Evolutionary conservation across 2,329 filamentous ascomycete species (phyloP), one percentile per base, ranked within the genome.

Genomic region (Cadophora gregata): DNA sequence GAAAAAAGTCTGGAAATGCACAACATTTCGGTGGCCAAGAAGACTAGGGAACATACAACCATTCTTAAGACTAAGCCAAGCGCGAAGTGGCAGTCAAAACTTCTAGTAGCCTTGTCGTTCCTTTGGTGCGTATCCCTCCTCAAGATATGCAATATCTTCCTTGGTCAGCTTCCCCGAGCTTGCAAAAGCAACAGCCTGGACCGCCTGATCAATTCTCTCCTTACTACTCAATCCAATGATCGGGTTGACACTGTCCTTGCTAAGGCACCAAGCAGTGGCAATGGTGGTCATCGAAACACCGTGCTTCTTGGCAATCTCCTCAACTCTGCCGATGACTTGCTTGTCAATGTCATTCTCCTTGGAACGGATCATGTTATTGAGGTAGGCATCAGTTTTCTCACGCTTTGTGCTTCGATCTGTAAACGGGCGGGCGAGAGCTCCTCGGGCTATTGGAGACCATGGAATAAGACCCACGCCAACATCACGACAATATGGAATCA

Each of bases 201-300:
- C 79, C 0, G 85, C 83, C 77, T 87, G 84, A 66, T 87, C 83
- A 66, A 88, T 84, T 61, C 85, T 79, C 72, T 82, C 79, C 67
- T 82, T 80, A 63, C 79, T 86, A 63, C 77, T 81, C 56, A 88
- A 75, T 0, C 86, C 86, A 61, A 88, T 76, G 69, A 88, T 88
- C 0, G 86, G 86, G 66, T 80, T 81, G 58, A 80, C 80, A 3
- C 79, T 80, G 64, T 80, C 79, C 69, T 81, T 80, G 63, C 79
- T 79, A 66, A 85, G 66, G 14, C 79, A 78, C 87, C 87, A 90
- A 4, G 86, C 86, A 58, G 85, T 82, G 1, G 86, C 85, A 47
- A 90, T 81, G 66, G 84, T 81, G 51, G 84, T 82, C 86, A 89
- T 89, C 66, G 80, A 85, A 70, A 85, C 81, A 0, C 81, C 82